Evolutionary conservation across 768 basidiomycete genomes (phyloP).

Genomic region (Leccinum disarticulatum): DNA sequence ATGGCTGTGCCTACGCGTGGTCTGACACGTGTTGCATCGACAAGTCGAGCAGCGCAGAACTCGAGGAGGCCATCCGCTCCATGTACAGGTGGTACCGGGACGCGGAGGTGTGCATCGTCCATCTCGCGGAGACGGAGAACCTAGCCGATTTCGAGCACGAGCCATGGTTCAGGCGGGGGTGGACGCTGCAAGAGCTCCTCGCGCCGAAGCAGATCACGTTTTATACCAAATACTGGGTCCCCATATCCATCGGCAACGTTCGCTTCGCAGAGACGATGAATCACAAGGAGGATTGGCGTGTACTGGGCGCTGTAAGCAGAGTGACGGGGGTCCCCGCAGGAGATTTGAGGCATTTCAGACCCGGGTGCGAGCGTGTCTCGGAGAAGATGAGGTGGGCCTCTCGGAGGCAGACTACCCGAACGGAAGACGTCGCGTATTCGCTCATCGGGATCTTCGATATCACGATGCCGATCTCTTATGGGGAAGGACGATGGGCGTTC

Average conservation of each 20-base stretch:
- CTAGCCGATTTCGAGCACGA: constrained; percentile 13
- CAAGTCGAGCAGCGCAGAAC: constrained; percentile 16
- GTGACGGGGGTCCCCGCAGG: constrained; percentile 10
- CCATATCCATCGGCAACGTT: background rate
- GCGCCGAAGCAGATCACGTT: constrained; percentile 11
- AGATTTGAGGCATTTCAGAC: constrained; percentile 13
- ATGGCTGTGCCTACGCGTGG: constrained; percentile 14
- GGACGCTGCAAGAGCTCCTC: constrained; percentile 16
- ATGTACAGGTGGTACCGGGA: constrained; percentile 8
- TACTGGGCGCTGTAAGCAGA: constrained; percentile 1
- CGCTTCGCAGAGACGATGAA: constrained; percentile 1
- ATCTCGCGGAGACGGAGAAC: constrained; percentile 8
- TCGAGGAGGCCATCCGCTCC: constrained; percentile 7
- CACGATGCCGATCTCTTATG: constrained; percentile 17
- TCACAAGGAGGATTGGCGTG: constrained; percentile 14
- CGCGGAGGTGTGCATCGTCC: constrained; percentile 13
- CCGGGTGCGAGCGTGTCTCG: constrained; percentile 7
- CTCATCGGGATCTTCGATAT: constrained; percentile 18
- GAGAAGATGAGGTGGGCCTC: constrained; percentile 20
- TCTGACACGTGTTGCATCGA: constrained; percentile 16
- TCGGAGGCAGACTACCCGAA: constrained; percentile 10
- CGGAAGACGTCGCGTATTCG: constrained; percentile 11
- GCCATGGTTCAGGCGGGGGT: constrained; percentile 10
- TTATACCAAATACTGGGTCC: constrained; percentile 9
- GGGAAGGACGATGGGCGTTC: constrained; percentile 16